phyloP scores from a whole-genome alignment of 2,329 filamentous ascomycete genomes.

The Fusarium concolor region DNA sequence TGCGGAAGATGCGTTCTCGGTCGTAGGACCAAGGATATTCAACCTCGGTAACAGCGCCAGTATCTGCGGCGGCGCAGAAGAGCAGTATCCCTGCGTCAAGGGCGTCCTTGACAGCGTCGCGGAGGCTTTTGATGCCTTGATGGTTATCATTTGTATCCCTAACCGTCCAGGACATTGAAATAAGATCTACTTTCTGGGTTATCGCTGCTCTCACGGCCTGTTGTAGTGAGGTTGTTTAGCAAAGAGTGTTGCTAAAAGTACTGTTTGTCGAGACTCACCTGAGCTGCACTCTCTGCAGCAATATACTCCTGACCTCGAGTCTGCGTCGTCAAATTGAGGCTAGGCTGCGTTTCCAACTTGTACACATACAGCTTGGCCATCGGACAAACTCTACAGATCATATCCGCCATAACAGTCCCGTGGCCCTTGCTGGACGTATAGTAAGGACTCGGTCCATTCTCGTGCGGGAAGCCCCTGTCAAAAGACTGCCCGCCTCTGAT shows the following conservation, averaged over 20 bases:
- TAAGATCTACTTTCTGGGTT: conserved; percentile 20
- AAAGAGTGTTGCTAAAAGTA: no score
- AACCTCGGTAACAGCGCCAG: background rate
- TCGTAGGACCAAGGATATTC: conserved; percentile 9
- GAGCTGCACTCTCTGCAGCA: conserved; percentile 10
- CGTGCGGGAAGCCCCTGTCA: background rate
- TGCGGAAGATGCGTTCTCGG: conserved; percentile 5
- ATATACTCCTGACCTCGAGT: background rate
- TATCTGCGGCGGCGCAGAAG: background rate
- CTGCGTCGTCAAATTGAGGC: background rate
- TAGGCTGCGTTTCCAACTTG: conserved; percentile 27
- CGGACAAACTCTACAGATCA: background rate
- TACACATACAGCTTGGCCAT: background rate
- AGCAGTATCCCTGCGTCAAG: conserved; percentile 5
- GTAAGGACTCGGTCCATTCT: background rate
- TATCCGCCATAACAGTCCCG: background rate
- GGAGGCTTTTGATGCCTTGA: background rate
- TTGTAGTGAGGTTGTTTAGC: no score
- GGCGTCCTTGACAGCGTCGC: background rate
- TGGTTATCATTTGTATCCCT: background rate
- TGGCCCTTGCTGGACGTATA: background rate
- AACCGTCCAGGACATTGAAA: conserved; percentile 34
- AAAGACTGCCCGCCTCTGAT: background rate
- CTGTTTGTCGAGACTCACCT: background rate
- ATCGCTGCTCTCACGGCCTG: conserved; percentile 24